phyloP scores from a whole-genome alignment of 192 early-diverging fungal genomes.

The Backusella tuberculispora region DNA sequence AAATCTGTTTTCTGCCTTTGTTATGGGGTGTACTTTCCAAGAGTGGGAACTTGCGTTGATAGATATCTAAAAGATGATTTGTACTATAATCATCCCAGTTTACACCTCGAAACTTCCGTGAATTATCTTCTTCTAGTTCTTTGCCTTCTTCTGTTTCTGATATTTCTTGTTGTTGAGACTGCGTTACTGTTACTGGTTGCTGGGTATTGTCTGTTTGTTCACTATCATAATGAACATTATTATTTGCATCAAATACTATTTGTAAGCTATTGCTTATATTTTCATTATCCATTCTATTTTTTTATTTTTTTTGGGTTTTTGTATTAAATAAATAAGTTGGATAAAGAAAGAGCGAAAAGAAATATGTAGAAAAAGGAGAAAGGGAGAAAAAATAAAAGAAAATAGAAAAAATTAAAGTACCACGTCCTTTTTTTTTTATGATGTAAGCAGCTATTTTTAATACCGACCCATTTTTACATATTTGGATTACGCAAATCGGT shows the following conservation, averaged over 20 bases:
- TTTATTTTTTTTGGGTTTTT: too few species aligned
- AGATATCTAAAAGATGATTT: not conserved
- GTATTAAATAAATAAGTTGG: too few species aligned
- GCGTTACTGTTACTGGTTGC: not conserved
- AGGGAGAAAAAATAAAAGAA: too few species aligned
- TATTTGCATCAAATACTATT: slow-evolving; percentile 8
- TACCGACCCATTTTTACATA: too few species aligned
- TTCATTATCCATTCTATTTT: not conserved
- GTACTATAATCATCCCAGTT: slow-evolving; percentile 2
- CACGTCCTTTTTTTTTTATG: too few species aligned
- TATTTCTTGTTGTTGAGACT: not conserved
- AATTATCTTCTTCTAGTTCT: not conserved
- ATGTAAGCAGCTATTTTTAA: too few species aligned
- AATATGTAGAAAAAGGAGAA: too few species aligned
- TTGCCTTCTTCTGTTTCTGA: not conserved
- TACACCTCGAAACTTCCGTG: not conserved
- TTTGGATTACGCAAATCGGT: too few species aligned
- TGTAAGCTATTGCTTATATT: not conserved
- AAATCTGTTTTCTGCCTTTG: slow-evolving; percentile 12
- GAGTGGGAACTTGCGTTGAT: not conserved
- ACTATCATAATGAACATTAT: not conserved
- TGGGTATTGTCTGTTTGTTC: not conserved
- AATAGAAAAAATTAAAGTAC: too few species aligned
- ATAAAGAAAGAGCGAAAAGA: too few species aligned
- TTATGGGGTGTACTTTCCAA: slow-evolving; percentile 3